Evolutionary conservation across 441 rosid species (phyloP).

Genomic region (Melastoma candidum): DNA sequence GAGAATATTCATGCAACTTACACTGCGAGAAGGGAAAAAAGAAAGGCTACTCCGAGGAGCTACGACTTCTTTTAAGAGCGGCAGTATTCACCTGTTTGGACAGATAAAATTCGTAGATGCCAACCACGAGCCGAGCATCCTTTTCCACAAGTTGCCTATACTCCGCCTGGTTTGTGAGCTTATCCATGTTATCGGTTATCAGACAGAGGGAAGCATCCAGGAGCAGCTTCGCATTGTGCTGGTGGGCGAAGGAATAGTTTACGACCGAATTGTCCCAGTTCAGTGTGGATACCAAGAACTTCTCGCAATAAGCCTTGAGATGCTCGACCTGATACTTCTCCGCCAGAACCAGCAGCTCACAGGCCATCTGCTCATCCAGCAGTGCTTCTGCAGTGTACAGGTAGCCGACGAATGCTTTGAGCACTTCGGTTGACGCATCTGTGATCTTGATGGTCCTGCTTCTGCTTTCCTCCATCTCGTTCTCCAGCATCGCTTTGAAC

Average conservation of each 20-base stretch:
- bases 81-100: slow-evolving; percentile 69
- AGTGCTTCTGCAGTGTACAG: slow-evolving; percentile 73
- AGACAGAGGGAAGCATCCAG: slow-evolving; percentile 53
- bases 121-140: slow-evolving; percentile 72
- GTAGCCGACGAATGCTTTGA: slow-evolving; percentile 51
- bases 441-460: slow-evolving; percentile 82
- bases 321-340: slow-evolving; percentile 79
- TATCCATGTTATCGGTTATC: slow-evolving; percentile 75
- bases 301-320: slow-evolving; percentile 73
- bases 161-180: slow-evolving; percentile 52
- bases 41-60: too few relatives aligned
- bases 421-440: slow-evolving; percentile 61
- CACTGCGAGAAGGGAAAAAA: too few relatives aligned
- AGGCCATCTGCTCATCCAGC: slow-evolving; percentile 73
- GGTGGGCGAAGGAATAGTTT: slow-evolving; percentile 80
- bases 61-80: slow-evolving; percentile 20
- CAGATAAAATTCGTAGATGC: slow-evolving; percentile 70
- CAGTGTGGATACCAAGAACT: slow-evolving; percentile 61
- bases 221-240: slow-evolving; percentile 65
- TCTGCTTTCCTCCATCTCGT: slow-evolving; percentile 79
- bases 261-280: slow-evolving; percentile 67
- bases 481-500: slow-evolving; percentile 77
- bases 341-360: slow-evolving; percentile 71
- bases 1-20: too few relatives aligned
- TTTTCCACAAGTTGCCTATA: slow-evolving; percentile 70